Percentiles rank a stretch among this genome's conserved stretches.
phyloP scores from a whole-genome alignment of 2,329 filamentous ascomycete genomes.

The Paradendryphiella salina region DNA sequence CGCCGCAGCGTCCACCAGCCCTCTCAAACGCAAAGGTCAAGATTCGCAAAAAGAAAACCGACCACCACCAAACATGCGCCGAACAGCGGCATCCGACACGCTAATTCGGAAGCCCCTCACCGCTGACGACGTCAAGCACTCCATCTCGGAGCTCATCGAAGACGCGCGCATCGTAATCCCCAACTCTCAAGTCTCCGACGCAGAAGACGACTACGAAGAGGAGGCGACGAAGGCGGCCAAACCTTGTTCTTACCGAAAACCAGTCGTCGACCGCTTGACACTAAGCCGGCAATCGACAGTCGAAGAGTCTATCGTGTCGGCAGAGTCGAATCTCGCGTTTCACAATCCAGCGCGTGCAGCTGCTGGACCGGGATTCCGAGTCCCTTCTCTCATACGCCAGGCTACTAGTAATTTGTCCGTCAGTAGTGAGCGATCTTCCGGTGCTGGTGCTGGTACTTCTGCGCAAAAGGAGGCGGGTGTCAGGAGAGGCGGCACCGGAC shows the following conservation, averaged over 20 bases:
- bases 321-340: slow-evolving; percentile 59
- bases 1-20: slow-evolving; percentile 26
- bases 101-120: slow-evolving; percentile 68
- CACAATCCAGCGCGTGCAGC: slow-evolving; percentile 49
- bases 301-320: slow-evolving; percentile 30
- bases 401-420: slow-evolving; percentile 63
- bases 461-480: slow-evolving; percentile 42
- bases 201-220: slow-evolving; percentile 43
- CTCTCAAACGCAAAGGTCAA: slow-evolving; percentile 48
- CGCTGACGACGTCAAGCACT: slow-evolving; percentile 79
- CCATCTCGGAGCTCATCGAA: slow-evolving; percentile 81
- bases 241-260: slow-evolving; percentile 46
- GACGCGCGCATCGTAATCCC: slow-evolving; percentile 60
- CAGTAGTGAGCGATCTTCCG: slow-evolving; percentile 41
- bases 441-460: slow-evolving; percentile 1
- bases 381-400: slow-evolving; percentile 71
- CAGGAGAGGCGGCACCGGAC: slow-evolving; percentile 58
- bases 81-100: slow-evolving; percentile 59
- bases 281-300: slow-evolving; percentile 60
- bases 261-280: slow-evolving; percentile 72
- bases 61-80: slow-evolving; percentile 64
- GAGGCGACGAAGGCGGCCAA: slow-evolving; percentile 14
- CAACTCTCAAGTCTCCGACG: slow-evolving; percentile 52
- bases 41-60: slow-evolving; percentile 50
- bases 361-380: slow-evolving; percentile 58